These are phyloP conservation scores for Talaromyces sp. DNA, from an alignment of 2,329 filamentous ascomycete species.

Conservation along the genomic window DNA sequence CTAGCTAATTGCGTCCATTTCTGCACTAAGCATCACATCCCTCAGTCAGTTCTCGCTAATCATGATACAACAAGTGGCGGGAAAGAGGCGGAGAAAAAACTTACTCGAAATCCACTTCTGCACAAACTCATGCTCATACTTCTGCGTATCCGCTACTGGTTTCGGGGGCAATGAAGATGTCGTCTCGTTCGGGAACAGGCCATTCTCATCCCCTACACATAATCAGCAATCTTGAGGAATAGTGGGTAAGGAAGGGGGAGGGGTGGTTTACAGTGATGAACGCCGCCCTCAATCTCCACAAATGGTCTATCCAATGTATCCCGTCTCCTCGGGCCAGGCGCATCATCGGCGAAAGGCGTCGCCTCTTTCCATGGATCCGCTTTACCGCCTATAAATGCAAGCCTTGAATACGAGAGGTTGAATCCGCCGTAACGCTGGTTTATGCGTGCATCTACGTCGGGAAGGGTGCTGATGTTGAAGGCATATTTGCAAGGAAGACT, in stretches of 20 bases:
- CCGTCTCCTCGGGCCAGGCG: constrained; percentile 47
- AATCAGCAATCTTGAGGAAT: neutral
- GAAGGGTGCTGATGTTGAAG: constrained; percentile 65
- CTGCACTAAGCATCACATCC: neutral
- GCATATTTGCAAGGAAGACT: constrained; percentile 61
- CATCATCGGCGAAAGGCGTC: constrained; percentile 65
- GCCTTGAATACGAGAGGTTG: constrained; percentile 67
- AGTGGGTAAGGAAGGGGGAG: neutral
- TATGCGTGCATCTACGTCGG: constrained; percentile 54
- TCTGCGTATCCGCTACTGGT: constrained; percentile 47
- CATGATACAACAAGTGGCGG: neutral
- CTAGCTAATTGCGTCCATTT: neutral
- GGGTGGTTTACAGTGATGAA: constrained; percentile 19
- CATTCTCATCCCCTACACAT: constrained; percentile 47
- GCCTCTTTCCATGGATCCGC: constrained; percentile 77
- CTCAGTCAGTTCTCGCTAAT: neutral
- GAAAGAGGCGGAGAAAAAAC: neutral
- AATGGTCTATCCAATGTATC: constrained; percentile 67
- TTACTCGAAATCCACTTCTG: constrained; percentile 48
- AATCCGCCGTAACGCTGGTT: constrained; percentile 78
- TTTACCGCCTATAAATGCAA: constrained; percentile 74
- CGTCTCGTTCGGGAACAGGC: constrained; percentile 52
- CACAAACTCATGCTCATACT: constrained; percentile 47
- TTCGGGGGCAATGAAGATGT: constrained; percentile 46
- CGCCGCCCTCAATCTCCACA: constrained; percentile 56